A percentile compares a stretch with the other conserved stretches of the same genome.
phyloP scores from a whole-genome alignment of 306 rosid genomes.

The Gastrolobium bilobum region DNA sequence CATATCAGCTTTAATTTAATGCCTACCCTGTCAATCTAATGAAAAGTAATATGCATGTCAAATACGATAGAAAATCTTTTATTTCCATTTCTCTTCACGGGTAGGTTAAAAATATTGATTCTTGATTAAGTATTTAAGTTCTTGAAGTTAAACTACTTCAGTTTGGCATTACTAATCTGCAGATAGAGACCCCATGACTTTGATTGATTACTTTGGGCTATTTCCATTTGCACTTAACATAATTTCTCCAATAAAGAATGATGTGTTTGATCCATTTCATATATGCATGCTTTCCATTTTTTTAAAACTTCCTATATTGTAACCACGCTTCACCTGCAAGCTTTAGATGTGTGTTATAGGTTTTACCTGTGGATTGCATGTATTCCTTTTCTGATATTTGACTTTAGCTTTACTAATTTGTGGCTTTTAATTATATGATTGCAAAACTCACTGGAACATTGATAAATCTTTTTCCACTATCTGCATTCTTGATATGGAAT shows the following conservation, averaged over 20 bases:
- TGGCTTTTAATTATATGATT: not conserved
- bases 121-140: not conserved
- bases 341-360: conserved; percentile 23
- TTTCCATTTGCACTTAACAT: not conserved
- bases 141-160: not conserved
- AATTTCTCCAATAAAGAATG: conserved; percentile 4
- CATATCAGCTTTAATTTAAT: not conserved
- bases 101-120: conserved; percentile 4
- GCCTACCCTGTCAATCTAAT: not conserved
- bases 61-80: conserved; percentile 3
- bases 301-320: not conserved
- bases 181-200: not conserved
- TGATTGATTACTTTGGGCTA: not conserved
- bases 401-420: not conserved
- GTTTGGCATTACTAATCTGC: not conserved
- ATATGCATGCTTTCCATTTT: not conserved
- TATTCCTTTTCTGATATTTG: conserved; percentile 13
- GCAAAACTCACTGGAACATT: not conserved
- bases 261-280: conserved; percentile 1
- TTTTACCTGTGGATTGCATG: not conserved
- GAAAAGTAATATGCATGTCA: not conserved
- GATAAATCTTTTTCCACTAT: not conserved
- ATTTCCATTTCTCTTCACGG: conserved; percentile 5
- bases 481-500: not conserved
- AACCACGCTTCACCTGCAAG: conserved; percentile 3